Evolutionary conservation across 139 green algal genomes (phyloP), one percentile per base, ranked within the genome.

Genomic region (Tetratostichococcus sp.): DNA sequence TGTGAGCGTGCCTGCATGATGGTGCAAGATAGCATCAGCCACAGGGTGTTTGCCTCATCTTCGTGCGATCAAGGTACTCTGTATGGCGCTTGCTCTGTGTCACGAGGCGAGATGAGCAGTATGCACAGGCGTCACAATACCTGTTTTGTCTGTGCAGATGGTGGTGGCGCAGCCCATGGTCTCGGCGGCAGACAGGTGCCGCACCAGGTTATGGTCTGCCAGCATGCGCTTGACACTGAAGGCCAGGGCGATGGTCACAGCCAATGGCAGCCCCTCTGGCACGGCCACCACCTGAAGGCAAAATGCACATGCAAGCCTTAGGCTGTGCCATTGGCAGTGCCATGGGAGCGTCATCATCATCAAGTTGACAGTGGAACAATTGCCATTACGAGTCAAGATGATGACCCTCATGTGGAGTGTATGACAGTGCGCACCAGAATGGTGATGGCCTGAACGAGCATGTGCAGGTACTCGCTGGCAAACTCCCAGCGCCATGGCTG

Each of bases 61-160:
- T n/a, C n/a, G n/a, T n/a, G n/a, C n/a, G n/a, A n/a, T n/a, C n/a
- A n/a, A n/a, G n/a, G n/a, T n/a, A n/a, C n/a, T n/a, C n/a, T n/a
- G n/a, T n/a, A n/a, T n/a, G n/a, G n/a, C n/a, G n/a, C n/a, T n/a
- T n/a, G n/a, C n/a, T n/a, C n/a, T n/a, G n/a, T n/a, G n/a, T n/a
- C n/a, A 50, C 39, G 8, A 50, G 39, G 39, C 11, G 39, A 50
- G 6, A 11, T 50, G 39, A 11, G 11, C 39, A 11, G 6, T 11
- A 50, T 21, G 39, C 39, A 6, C 39, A 50, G 39, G 39, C 39
- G 39, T 50, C 39, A 11, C 39, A 21, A 11, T 50, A 77, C 84
- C 84, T 21, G 93, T 97, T 75, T 97, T 97, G 83, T 97, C 93
- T n/a, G 81, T 90, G 81, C 89, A 96, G 35, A 97, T 91, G 11